A percentile compares a stretch with the other conserved stretches of the same genome.
Conservation (phyloP, 768 basidiomycete species). For the Podaxis pistillaris region DNA sequence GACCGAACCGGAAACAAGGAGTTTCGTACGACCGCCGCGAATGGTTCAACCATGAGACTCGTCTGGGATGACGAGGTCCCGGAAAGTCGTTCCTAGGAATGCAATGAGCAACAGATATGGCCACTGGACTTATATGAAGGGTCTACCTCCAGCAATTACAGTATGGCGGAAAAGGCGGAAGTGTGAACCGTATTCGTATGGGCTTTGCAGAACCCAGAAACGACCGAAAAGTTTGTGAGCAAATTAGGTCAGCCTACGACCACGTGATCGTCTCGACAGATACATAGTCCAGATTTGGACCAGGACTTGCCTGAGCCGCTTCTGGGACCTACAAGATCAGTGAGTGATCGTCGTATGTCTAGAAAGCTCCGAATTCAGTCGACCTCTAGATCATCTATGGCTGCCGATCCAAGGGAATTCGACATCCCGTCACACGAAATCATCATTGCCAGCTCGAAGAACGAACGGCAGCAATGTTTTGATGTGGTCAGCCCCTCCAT, state of each 20-base stretch:
- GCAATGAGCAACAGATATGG: neutral
- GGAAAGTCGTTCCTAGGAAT: constrained; percentile 10
- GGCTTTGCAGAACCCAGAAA: neutral
- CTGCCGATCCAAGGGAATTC: neutral
- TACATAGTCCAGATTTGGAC: too few relatives aligned
- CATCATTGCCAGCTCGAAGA: constrained; percentile 41
- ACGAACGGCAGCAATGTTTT: constrained; percentile 65
- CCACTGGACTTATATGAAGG: neutral
- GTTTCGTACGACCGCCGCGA: constrained; percentile 53
- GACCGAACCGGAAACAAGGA: constrained; percentile 40
- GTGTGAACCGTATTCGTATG: neutral
- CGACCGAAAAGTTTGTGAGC: constrained; percentile 1
- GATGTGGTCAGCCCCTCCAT: constrained; percentile 39
- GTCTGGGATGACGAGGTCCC: constrained; percentile 22
- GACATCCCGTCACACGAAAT: constrained; percentile 54
- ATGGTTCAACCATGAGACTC: constrained; percentile 60
- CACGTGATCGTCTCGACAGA: neutral
- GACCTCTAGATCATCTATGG: neutral
- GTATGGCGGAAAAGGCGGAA: neutral
- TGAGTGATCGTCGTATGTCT: neutral
- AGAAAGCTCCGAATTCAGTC: neutral
- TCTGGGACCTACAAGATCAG: neutral
- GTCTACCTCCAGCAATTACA: constrained; percentile 19
- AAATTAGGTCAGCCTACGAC: neutral
- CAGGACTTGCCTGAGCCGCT: neutral